Evolutionary conservation across 306 rosid species (phyloP).

Genomic region (Gleditsia sinensis): DNA sequence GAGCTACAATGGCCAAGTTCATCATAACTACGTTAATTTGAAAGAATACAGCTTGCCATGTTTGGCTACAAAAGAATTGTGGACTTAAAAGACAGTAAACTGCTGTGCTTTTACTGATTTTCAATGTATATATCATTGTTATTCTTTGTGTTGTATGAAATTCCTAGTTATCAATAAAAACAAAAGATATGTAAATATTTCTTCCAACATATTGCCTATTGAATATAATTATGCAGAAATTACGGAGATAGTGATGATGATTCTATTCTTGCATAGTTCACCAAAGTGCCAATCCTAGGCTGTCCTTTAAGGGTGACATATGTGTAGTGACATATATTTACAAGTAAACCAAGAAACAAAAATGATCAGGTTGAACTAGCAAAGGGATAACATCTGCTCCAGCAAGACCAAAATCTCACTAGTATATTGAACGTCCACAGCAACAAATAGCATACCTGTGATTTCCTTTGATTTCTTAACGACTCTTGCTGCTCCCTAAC

Average conservation of each 20-base stretch:
- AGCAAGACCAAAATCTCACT: constrained; percentile 14
- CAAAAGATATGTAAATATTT: not conserved
- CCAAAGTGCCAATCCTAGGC: not conserved
- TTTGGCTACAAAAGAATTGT: too few species aligned
- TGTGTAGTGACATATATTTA: not conserved
- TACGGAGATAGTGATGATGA: not conserved
- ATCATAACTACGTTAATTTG: not conserved
- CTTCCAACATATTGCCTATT: constrained; percentile 6
- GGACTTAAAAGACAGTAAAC: too few species aligned
- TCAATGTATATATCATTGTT: too few species aligned
- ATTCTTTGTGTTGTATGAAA: constrained; percentile 8
- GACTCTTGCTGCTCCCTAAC: constrained; percentile 88
- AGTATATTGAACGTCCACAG: constrained; percentile 14
- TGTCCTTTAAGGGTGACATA: constrained; percentile 20
- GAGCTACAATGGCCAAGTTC: not conserved
- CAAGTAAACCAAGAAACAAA: constrained; percentile 13
- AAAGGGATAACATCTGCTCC: constrained; percentile 7
- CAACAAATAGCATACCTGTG: constrained; percentile 60
- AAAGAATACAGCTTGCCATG: not conserved
- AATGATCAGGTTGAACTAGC: not conserved
- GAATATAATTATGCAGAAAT: constrained; percentile 14
- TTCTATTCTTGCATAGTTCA: not conserved
- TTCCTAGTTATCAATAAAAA: constrained; percentile 12
- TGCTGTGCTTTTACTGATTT: not conserved
- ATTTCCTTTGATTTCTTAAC: constrained; percentile 77